Evolutionary conservation across 1,284 basidiomycete genomes (phyloP).

Genomic region (Agaricales sp.): DNA sequence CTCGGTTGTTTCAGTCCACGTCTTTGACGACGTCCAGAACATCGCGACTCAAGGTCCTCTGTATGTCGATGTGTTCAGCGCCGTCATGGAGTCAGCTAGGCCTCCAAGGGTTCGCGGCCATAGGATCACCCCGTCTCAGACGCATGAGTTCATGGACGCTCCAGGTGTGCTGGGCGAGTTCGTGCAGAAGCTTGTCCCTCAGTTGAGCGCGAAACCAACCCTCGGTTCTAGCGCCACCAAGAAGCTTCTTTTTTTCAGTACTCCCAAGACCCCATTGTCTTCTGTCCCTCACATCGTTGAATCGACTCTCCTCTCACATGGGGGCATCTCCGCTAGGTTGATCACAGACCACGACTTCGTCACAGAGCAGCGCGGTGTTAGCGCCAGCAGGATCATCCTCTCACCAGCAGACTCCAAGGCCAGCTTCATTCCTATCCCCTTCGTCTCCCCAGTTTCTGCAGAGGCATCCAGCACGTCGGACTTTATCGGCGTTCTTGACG

Average conservation of each 20-base stretch:
- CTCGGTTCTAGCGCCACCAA: conserved; percentile 25
- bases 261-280: conserved; percentile 41
- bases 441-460: conserved; percentile 40
- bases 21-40: conserved; percentile 67
- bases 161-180: conserved; percentile 36
- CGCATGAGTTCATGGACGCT: conserved; percentile 39
- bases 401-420: conserved; percentile 28
- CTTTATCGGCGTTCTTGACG: conserved; percentile 65
- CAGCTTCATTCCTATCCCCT: conserved; percentile 35
- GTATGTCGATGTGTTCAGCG: conserved; percentile 64
- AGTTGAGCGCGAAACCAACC: conserved; percentile 12
- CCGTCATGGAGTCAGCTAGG: conserved; percentile 33
- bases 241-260: conserved; percentile 56
- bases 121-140: conserved; percentile 45
- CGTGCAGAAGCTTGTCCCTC: conserved; percentile 25
- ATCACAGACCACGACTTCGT: conserved; percentile 60
- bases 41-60: conserved; percentile 52
- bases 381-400: conserved; percentile 49
- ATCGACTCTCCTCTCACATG: conserved; percentile 44
- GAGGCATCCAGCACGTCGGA: conserved; percentile 39
- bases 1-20: conserved; percentile 47
- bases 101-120: conserved; percentile 43
- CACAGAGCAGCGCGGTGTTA: conserved; percentile 58
- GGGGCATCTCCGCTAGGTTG: conserved; percentile 42
- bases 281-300: conserved; percentile 45